These are phyloP conservation scores for Saccharomyces mikatae DNA, from an alignment of 805 yeast species.

Conservation along the genomic window DNA sequence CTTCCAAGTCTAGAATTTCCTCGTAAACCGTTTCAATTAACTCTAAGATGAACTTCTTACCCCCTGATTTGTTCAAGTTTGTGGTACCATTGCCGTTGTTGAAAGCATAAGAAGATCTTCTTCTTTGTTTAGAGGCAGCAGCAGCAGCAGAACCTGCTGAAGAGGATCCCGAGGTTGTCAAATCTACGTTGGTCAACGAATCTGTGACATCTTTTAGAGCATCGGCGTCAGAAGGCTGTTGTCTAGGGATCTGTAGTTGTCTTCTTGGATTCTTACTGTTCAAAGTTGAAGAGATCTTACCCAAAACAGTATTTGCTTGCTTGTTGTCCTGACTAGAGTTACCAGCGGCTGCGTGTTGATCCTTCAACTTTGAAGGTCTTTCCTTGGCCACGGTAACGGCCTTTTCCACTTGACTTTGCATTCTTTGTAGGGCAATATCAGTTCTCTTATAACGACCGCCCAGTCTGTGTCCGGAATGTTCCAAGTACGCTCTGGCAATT, in stretches of 20 bases:
- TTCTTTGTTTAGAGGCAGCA: slow-evolving; percentile 21
- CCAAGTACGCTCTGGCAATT: slow-evolving; percentile 88
- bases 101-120: slow-evolving; percentile 32
- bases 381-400: slow-evolving; percentile 95
- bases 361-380: slow-evolving; percentile 57
- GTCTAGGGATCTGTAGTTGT: slow-evolving; percentile 53
- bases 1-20: slow-evolving; percentile 71
- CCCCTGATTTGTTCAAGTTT: slow-evolving; percentile 31
- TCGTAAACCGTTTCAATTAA: slow-evolving; percentile 73
- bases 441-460: slow-evolving; percentile 81
- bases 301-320: slow-evolving; percentile 51
- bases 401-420: slow-evolving; percentile 96
- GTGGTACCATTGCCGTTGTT: slow-evolving; percentile 29
- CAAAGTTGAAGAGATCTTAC: slow-evolving; percentile 74
- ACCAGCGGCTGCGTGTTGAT: slow-evolving; percentile 30
- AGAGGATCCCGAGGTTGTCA: slow-evolving; percentile 3
- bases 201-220: slow-evolving; percentile 28
- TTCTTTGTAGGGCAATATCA: slow-evolving; percentile 86
- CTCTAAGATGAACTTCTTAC: slow-evolving; percentile 49
- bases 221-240: slow-evolving; percentile 25
- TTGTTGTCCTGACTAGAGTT: slow-evolving; percentile 29
- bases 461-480: slow-evolving; percentile 82
- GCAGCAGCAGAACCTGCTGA: neutral
- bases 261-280: slow-evolving; percentile 84
- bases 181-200: slow-evolving; percentile 26